phyloP scores from a whole-genome alignment of 2,329 filamentous ascomycete genomes.

The Epichloe aotearoae region DNA sequence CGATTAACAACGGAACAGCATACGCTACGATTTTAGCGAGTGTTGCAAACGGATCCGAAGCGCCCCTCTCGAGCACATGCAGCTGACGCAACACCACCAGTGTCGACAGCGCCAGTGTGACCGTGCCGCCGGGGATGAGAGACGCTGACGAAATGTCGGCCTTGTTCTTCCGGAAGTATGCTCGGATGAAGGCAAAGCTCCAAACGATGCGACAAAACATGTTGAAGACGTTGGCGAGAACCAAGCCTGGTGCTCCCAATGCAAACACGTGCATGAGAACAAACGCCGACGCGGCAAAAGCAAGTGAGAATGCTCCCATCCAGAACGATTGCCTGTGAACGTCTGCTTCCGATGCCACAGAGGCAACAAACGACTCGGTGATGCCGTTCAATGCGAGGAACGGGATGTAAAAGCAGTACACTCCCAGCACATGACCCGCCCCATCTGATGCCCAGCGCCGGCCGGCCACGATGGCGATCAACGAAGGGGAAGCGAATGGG shows the following conservation, averaged over 20 bases:
- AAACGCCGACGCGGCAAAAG: slow-evolving; percentile 64
- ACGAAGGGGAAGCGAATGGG: slow-evolving; percentile 58
- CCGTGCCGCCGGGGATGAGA: slow-evolving; percentile 16
- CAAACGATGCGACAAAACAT: slow-evolving; percentile 77
- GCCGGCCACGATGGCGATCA: slow-evolving; percentile 66
- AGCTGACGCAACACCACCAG: slow-evolving; percentile 15
- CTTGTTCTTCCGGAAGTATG: slow-evolving; percentile 42
- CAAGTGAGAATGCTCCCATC: slow-evolving; percentile 72
- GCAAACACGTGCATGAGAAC: slow-evolving; percentile 56
- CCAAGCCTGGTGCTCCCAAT: slow-evolving; percentile 66
- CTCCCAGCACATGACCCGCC: slow-evolving; percentile 59
- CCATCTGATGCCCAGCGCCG: slow-evolving; percentile 60
- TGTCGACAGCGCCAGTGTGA: slow-evolving; percentile 16
- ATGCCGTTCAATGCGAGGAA: slow-evolving; percentile 86
- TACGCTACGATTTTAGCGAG: slow-evolving; percentile 36
- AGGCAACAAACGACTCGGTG: slow-evolving; percentile 82
- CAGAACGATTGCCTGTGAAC: slow-evolving; percentile 65
- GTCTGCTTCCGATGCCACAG: slow-evolving; percentile 63
- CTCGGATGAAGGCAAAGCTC: slow-evolving; percentile 59
- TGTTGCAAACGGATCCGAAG: slow-evolving; percentile 16
- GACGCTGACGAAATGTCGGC: slow-evolving; percentile 15
- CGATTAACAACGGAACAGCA: slow-evolving; percentile 36
- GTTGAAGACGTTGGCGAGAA: slow-evolving; percentile 79
- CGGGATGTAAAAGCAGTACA: slow-evolving; percentile 88
- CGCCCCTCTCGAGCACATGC: slow-evolving; percentile 12